Conservation (phyloP, 176 grass and related monocot species). For the Themeda triandra region DNA sequence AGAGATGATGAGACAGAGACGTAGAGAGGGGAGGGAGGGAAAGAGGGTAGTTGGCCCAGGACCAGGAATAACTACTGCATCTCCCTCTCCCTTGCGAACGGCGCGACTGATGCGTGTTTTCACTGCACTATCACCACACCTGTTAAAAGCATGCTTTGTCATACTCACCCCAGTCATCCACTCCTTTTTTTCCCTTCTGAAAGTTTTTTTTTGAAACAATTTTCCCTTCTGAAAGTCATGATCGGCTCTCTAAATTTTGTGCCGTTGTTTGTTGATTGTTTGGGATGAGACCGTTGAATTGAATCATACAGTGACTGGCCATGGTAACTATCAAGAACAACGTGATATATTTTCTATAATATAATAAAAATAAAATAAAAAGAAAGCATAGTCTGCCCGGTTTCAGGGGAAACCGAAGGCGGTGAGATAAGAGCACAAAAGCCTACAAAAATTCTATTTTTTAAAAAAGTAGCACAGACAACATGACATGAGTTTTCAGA, state of each 20-base stretch:
- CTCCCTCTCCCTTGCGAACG: background rate
- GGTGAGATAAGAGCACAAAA: background rate
- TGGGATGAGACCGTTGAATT: background rate
- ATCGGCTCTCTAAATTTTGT: background rate
- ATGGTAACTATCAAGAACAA: background rate
- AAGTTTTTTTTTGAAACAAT: no score
- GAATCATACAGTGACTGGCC: background rate
- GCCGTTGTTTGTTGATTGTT: background rate
- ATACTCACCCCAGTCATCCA: background rate
- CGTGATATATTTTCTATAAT: background rate
- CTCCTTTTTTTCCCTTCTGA: background rate
- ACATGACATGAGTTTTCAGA: background rate
- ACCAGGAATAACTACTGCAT: background rate
- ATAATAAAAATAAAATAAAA: background rate
- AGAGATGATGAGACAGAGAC: background rate
- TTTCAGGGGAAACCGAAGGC: constrained; percentile 15
- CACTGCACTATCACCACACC: background rate
- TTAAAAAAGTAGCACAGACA: background rate
- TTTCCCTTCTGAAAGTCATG: background rate
- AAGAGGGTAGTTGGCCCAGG: background rate
- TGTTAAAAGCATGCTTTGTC: background rate
- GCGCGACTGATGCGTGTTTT: background rate
- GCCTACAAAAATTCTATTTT: background rate
- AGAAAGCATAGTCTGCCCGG: background rate
- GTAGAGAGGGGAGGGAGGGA: no score